These are phyloP conservation scores for Pisolithus microcarpus DNA, from an alignment of 768 basidiomycete species.

Conservation along the genomic window DNA sequence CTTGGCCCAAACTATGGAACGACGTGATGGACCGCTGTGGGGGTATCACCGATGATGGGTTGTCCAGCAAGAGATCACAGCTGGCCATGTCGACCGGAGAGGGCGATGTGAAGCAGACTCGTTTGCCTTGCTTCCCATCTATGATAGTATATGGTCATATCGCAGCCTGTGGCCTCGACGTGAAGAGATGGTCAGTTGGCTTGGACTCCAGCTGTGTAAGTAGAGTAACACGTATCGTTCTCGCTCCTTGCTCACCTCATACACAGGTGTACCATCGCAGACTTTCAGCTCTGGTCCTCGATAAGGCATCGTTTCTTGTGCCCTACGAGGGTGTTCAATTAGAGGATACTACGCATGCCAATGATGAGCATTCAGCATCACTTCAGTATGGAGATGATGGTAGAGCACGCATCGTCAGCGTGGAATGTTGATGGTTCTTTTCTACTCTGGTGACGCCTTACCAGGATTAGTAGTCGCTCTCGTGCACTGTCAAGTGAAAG, in stretches of 20 bases:
- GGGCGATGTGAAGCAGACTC: constrained; percentile 13
- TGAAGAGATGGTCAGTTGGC: constrained; percentile 79
- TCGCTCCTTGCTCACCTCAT: neutral
- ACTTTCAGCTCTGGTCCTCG: constrained; percentile 65
- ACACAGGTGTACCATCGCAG: constrained; percentile 49
- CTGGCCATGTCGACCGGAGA: constrained; percentile 10
- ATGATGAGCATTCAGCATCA: constrained; percentile 9
- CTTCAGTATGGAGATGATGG: constrained; percentile 54
- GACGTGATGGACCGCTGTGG: constrained; percentile 51
- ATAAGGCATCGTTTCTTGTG: constrained; percentile 13
- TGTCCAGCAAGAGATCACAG: constrained; percentile 5
- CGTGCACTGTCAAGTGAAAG: constrained; percentile 72
- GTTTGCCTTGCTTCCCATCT: constrained; percentile 59
- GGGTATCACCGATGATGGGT: constrained; percentile 33
- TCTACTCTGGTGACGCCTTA: neutral
- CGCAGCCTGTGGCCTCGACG: constrained; percentile 78
- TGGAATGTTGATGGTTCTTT: constrained; percentile 34
- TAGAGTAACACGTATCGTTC: constrained; percentile 4
- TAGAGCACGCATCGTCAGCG: constrained; percentile 43
- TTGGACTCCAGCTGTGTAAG: constrained; percentile 83
- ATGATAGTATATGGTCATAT: constrained; percentile 87
- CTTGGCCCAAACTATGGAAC: constrained; percentile 78
- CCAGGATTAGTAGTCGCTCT: constrained; percentile 49
- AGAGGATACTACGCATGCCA: constrained; percentile 13
- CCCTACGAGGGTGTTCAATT: constrained; percentile 6